These are phyloP conservation scores for Taiwanofungus camphoratus DNA, from an alignment of 1,284 basidiomycete genomes.

Conservation along the genomic window DNA sequence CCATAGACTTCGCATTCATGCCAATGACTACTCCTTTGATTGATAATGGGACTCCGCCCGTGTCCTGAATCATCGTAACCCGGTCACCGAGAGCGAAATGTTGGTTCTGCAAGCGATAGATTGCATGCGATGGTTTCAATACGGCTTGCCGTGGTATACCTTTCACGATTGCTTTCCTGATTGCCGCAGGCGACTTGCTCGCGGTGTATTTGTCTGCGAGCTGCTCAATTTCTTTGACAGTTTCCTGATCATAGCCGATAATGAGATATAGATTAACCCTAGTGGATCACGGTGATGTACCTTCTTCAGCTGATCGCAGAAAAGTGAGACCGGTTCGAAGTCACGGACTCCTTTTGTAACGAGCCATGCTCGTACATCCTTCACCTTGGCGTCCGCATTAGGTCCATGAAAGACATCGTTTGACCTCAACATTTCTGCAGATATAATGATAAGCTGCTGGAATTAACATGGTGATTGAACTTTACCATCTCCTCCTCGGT, in stretches of 20 bases:
- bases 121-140: slow-evolving; percentile 88
- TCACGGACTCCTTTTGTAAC: slow-evolving; percentile 83
- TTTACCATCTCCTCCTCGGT: slow-evolving; percentile 65
- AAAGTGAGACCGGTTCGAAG: slow-evolving; percentile 90
- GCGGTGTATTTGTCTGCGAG: slow-evolving; percentile 65
- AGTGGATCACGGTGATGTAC: slow-evolving; percentile 31
- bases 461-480: neutral
- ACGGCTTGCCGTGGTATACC: slow-evolving; percentile 92
- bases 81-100: slow-evolving; percentile 91
- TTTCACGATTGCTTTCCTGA: slow-evolving; percentile 89
- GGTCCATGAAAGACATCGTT: slow-evolving; percentile 64
- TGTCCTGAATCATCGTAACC: slow-evolving; percentile 93
- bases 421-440: slow-evolving; percentile 66
- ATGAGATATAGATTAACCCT: slow-evolving; percentile 4
- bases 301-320: slow-evolving; percentile 88
- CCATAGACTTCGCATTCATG: slow-evolving; percentile 81
- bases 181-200: slow-evolving; percentile 51
- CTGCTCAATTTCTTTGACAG: slow-evolving; percentile 73
- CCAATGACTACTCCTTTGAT: slow-evolving; percentile 94
- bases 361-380: slow-evolving; percentile 83
- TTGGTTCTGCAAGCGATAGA: slow-evolving; percentile 89
- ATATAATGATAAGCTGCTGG: neutral
- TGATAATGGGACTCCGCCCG: slow-evolving; percentile 88
- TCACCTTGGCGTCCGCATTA: slow-evolving; percentile 67
- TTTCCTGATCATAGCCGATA: slow-evolving; percentile 44